phyloP scores from a whole-genome alignment of 495 filamentous ascomycete genomes.

The Podospora pseudocomata region DNA sequence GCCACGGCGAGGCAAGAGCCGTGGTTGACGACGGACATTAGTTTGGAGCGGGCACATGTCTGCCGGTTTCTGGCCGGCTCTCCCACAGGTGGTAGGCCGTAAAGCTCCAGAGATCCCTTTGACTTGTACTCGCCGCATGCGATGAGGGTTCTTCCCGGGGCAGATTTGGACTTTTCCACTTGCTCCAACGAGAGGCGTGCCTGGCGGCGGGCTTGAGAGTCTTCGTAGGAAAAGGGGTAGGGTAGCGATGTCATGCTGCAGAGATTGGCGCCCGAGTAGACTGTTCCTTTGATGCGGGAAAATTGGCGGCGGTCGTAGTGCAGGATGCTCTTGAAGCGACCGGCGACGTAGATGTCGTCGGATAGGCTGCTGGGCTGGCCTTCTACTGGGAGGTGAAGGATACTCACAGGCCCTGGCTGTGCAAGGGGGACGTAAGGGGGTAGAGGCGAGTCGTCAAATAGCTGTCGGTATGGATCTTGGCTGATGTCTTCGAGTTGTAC shows the following conservation, averaged over 20 bases:
- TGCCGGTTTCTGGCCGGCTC: slow-evolving; percentile 69
- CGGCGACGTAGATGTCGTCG: slow-evolving; percentile 74
- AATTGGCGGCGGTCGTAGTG: slow-evolving; percentile 87
- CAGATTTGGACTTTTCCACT: slow-evolving; percentile 48
- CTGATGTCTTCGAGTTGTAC: slow-evolving; percentile 31
- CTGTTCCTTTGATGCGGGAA: slow-evolving; percentile 68
- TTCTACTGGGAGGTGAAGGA: slow-evolving; percentile 67
- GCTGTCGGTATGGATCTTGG: slow-evolving; percentile 21
- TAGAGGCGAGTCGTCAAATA: slow-evolving; percentile 40
- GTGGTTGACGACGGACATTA: slow-evolving; percentile 80
- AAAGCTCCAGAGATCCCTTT: slow-evolving; percentile 86
- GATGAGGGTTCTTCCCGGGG: slow-evolving; percentile 61
- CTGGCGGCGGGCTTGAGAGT: slow-evolving; percentile 51
- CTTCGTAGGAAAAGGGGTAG: slow-evolving; percentile 56
- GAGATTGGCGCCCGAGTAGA: slow-evolving; percentile 79
- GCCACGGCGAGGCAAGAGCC: slow-evolving; percentile 81
- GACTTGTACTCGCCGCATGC: slow-evolving; percentile 95
- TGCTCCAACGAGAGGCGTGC: slow-evolving; percentile 52
- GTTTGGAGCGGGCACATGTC: slow-evolving; percentile 72
- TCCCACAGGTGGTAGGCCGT: slow-evolving; percentile 54
- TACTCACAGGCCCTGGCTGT: slow-evolving; percentile 76
- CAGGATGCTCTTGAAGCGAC: slow-evolving; percentile 85
- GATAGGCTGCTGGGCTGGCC: slow-evolving; percentile 48
- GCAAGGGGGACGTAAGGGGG: slow-evolving; percentile 68
- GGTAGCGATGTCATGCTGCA: slow-evolving; percentile 74